These are phyloP conservation scores for Houttuynia cordata DNA, from an alignment of 164 flowering plant genomes.

Conservation along the genomic window DNA sequence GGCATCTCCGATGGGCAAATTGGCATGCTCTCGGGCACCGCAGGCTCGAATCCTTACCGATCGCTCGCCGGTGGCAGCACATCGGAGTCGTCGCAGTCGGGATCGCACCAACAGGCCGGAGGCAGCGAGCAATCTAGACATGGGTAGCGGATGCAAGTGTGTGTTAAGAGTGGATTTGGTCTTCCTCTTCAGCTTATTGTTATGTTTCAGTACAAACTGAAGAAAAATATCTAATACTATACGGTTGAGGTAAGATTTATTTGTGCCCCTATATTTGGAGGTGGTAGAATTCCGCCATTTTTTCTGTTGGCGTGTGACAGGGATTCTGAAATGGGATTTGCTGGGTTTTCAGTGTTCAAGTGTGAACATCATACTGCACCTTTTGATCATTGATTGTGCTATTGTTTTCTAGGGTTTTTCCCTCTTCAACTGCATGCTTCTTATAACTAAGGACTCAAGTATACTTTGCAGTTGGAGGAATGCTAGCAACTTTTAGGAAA, in stretches of 20 bases:
- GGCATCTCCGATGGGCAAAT: constrained; percentile 34
- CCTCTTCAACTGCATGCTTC: too few species aligned
- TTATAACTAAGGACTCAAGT: too few species aligned
- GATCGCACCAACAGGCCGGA: constrained; percentile 43
- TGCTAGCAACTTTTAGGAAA: too few species aligned
- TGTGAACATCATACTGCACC: too few species aligned
- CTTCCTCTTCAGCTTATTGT: not conserved
- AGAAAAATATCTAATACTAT: not conserved
- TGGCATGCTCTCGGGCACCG: constrained; percentile 46
- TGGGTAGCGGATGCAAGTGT: constrained; percentile 16
- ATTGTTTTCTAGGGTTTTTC: too few species aligned
- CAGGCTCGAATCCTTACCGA: constrained; percentile 47
- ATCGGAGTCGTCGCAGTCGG: constrained; percentile 44
- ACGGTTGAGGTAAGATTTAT: not conserved
- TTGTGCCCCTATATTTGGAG: not conserved
- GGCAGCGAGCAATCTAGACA: constrained; percentile 50
- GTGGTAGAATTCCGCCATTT: not conserved
- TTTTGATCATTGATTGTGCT: too few species aligned
- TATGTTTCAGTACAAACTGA: not conserved
- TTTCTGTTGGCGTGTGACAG: not conserved
- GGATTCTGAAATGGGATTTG: not conserved
- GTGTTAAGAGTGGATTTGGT: not conserved
- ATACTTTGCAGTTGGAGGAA: too few species aligned
- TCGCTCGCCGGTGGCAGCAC: constrained; percentile 12
- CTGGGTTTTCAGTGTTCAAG: not conserved